These are phyloP conservation scores for Trichosanthes cucumerina DNA, from an alignment of 306 rosid species.

Conservation along the genomic window DNA sequence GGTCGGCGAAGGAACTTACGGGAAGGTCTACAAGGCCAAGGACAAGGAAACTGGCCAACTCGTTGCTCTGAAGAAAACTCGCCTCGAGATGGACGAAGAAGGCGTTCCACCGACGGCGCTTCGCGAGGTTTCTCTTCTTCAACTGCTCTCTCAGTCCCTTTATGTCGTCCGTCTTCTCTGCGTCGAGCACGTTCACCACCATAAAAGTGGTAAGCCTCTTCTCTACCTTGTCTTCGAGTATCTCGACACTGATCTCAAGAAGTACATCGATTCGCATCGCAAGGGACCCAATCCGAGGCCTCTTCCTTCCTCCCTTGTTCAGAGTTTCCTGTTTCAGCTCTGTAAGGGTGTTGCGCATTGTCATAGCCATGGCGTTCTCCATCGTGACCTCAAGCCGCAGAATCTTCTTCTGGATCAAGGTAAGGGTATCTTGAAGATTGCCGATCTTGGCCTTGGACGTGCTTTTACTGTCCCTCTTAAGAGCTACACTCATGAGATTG, in stretches of 20 bases:
- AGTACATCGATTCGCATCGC: constrained; percentile 77
- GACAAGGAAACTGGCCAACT: constrained; percentile 66
- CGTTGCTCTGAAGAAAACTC: constrained; percentile 82
- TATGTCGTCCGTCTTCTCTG: constrained; percentile 78
- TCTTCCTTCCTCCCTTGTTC: constrained; percentile 35
- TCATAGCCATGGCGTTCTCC: constrained; percentile 88
- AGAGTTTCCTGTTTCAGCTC: constrained; percentile 79
- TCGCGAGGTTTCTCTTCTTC: constrained; percentile 83
- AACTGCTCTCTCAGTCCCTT: constrained; percentile 82
- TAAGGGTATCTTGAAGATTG: constrained; percentile 73
- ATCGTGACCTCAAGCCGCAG: constrained; percentile 89
- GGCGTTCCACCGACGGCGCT: constrained; percentile 95
- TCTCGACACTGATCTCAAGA: constrained; percentile 87
- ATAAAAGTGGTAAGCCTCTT: constrained; percentile 47
- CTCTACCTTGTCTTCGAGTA: constrained; percentile 89
- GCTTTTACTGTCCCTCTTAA: constrained; percentile 93
- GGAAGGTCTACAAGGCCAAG: constrained; percentile 86
- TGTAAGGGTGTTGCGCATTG: constrained; percentile 94
- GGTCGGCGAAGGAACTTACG: constrained; percentile 96
- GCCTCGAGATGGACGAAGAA: constrained; percentile 94
- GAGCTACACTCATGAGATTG: constrained; percentile 94
- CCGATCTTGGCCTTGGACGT: constrained; percentile 81
- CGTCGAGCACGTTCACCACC: constrained; percentile 63
- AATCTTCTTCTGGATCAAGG: constrained; percentile 71
- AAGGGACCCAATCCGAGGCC: constrained; percentile 53